A percentile compares a stretch with the other conserved stretches of the same genome.
phyloP scores from a whole-genome alignment of 1,284 basidiomycete genomes.

The Microbotryum violaceum region DNA sequence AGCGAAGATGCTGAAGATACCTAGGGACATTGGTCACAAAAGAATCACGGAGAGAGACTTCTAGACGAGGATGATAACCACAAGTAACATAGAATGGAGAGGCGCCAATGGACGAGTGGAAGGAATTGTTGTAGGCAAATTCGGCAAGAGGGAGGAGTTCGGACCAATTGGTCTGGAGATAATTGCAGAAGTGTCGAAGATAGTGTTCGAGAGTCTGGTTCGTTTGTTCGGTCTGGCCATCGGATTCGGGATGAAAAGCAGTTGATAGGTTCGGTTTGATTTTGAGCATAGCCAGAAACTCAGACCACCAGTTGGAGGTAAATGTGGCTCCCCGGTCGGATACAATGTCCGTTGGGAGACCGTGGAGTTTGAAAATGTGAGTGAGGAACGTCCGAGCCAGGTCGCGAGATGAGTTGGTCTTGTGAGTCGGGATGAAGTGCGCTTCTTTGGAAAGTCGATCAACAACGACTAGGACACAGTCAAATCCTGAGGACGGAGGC shows the following conservation, averaged over 20 bases:
- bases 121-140: conserved; percentile 34
- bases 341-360: conserved; percentile 31
- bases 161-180: conserved; percentile 33
- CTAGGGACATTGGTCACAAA: neutral
- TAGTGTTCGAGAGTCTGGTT: conserved; percentile 47
- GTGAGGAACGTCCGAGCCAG: conserved; percentile 17
- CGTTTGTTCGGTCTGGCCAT: conserved; percentile 43
- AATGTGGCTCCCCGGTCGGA: conserved; percentile 38
- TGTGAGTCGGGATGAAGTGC: conserved; percentile 41
- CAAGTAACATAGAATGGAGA: conserved; percentile 26
- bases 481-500: conserved; percentile 41
- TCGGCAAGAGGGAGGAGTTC: conserved; percentile 30
- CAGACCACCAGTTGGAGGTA: conserved; percentile 35
- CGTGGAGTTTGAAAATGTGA: conserved; percentile 16
- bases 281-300: conserved; percentile 21
- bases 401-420: conserved; percentile 1
- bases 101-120: conserved; percentile 27
- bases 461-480: conserved; percentile 46
- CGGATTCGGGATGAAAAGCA: conserved; percentile 31
- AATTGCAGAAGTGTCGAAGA: conserved; percentile 23
- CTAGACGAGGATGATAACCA: neutral
- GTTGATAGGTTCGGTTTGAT: conserved; percentile 36
- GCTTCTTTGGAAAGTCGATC: conserved; percentile 45
- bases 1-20: neutral
- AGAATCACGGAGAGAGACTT: neutral